Evolutionary conservation across 495 filamentous ascomycete genomes (phyloP).

Genomic region (Oidiodendron maius): DNA sequence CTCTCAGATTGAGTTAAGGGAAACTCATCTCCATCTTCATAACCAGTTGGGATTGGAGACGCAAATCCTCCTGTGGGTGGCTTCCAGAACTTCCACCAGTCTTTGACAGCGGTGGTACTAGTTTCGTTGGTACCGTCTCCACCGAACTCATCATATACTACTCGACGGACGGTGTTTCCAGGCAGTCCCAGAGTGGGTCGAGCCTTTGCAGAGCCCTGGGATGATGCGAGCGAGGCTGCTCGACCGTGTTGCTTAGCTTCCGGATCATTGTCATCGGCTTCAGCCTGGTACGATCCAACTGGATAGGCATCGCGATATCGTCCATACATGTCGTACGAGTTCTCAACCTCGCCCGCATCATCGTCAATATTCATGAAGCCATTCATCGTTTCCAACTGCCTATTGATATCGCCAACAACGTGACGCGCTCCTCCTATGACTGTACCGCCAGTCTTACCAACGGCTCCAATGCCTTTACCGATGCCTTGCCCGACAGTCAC

Average conservation of each 20-base stretch:
- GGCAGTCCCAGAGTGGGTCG: constrained; percentile 5
- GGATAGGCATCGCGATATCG: neutral
- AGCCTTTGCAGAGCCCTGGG: neutral
- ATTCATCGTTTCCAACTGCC: constrained; percentile 46
- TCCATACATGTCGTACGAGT: constrained; percentile 16
- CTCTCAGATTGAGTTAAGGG: constrained; percentile 13
- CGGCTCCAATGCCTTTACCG: constrained; percentile 42
- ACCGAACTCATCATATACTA: constrained; percentile 3
- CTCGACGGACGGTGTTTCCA: constrained; percentile 15
- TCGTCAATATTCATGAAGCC: constrained; percentile 41
- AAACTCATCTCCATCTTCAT: constrained; percentile 28
- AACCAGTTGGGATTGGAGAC: constrained; percentile 44
- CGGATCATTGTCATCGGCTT: constrained; percentile 3
- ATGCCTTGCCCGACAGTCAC: constrained; percentile 34
- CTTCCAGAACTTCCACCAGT: constrained; percentile 51
- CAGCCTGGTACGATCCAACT: constrained; percentile 8
- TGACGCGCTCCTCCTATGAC: constrained; percentile 47
- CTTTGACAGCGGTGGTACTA: neutral
- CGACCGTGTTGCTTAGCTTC: constrained; percentile 7
- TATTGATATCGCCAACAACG: constrained; percentile 55
- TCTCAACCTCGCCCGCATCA: constrained; percentile 7
- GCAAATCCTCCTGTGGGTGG: constrained; percentile 45
- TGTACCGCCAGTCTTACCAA: constrained; percentile 58
- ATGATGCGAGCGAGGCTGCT: constrained; percentile 5
- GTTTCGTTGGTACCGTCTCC: constrained; percentile 10